A percentile compares a stretch with the other conserved stretches of the same genome.
These are phyloP conservation scores for Hypericum androsaemum DNA, from an alignment of 345 rosid genomes.

Conservation along the genomic window DNA sequence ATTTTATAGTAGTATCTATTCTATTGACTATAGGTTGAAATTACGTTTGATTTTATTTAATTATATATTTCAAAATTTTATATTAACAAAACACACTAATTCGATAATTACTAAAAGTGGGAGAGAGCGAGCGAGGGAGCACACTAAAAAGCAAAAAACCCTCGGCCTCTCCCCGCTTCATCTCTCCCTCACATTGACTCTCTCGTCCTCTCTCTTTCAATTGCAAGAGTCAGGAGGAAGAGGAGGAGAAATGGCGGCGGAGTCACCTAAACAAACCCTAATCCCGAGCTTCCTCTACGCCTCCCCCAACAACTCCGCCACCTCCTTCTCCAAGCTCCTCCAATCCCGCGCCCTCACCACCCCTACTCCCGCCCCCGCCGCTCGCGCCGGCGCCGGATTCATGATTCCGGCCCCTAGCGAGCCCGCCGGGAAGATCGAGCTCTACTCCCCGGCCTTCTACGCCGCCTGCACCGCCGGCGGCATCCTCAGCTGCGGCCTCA, in stretches of 20 bases:
- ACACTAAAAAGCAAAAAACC: too few relatives aligned
- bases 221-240: background rate
- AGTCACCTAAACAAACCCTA: slow-evolving; percentile 33
- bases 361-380: slow-evolving; percentile 1
- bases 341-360: slow-evolving; percentile 11
- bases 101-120: too few relatives aligned
- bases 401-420: slow-evolving; percentile 56
- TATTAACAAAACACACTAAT: too few relatives aligned
- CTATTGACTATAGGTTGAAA: too few relatives aligned
- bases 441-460: slow-evolving; percentile 74
- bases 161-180: too few relatives aligned
- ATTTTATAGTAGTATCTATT: too few relatives aligned
- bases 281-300: slow-evolving; percentile 76
- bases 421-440: slow-evolving; percentile 31
- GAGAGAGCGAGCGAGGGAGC: too few relatives aligned
- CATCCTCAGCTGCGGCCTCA: slow-evolving; percentile 62
- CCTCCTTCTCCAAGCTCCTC: slow-evolving; percentile 17
- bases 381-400: slow-evolving; percentile 13
- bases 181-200: too few relatives aligned
- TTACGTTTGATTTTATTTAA: too few relatives aligned
- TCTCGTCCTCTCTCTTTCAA: background rate
- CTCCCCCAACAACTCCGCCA: slow-evolving; percentile 18
- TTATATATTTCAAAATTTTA: too few relatives aligned
- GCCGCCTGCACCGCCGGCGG: slow-evolving; percentile 81
- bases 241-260: slow-evolving; percentile 32